Conservation (phyloP, 768 basidiomycete genomes). For the Lentinus tigrinus region DNA sequence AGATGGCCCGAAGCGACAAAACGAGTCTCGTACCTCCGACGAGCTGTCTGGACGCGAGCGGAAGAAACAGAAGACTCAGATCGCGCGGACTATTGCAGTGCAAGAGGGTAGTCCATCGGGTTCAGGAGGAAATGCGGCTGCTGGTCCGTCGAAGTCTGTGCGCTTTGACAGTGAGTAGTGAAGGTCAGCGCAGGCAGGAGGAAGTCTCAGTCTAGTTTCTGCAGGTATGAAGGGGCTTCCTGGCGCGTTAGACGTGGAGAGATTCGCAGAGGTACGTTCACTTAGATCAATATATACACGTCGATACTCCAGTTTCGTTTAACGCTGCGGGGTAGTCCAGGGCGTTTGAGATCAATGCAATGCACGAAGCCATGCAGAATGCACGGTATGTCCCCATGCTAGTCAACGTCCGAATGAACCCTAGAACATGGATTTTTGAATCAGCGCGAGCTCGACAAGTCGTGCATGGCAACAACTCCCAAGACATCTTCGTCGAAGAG, state of each 20-base stretch:
- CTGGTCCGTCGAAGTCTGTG: constrained; percentile 41
- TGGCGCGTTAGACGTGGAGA: constrained; percentile 79
- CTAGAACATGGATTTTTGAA: not conserved
- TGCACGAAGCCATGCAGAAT: constrained; percentile 83
- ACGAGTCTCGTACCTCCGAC: constrained; percentile 22
- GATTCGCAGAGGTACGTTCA: constrained; percentile 71
- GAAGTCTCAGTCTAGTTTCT: not conserved
- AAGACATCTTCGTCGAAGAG: constrained; percentile 85
- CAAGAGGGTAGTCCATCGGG: constrained; percentile 33
- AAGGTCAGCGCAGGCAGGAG: not conserved
- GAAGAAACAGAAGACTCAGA: constrained; percentile 67
- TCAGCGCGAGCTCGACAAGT: constrained; percentile 67
- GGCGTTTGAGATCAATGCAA: constrained; percentile 85
- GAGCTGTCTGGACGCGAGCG: constrained; percentile 46
- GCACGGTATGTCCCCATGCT: constrained; percentile 49
- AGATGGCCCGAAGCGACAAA: constrained; percentile 46
- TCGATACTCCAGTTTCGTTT: not conserved
- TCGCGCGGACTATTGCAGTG: constrained; percentile 67
- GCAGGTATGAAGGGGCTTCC: constrained; percentile 64
- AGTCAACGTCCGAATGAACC: not conserved
- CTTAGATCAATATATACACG: not conserved
- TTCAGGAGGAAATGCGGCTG: not conserved
- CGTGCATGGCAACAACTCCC: constrained; percentile 93
- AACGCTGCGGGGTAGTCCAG: constrained; percentile 56
- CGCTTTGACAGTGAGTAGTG: constrained; percentile 40